Evolutionary conservation across 306 rosid species (phyloP), one percentile per base, ranked within the genome.

Genomic region (Medicago lupulina): DNA sequence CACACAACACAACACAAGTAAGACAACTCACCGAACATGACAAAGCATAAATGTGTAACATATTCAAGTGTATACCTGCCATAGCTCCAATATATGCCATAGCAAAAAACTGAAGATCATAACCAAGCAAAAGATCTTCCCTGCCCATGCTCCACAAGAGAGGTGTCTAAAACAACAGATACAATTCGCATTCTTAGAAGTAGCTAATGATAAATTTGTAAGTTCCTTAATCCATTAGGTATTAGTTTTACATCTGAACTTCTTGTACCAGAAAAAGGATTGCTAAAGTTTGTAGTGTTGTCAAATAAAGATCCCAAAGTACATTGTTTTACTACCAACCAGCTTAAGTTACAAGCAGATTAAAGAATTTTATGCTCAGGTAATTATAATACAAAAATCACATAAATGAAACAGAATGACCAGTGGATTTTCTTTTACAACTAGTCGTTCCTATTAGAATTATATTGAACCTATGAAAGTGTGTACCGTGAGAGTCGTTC

Each of bases 101-200:
- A 93, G 34, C 79, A 89, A 59, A 80, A 85, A 93, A 71, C 88
- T 92, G 55, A 87, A 74, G 68, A 91, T 81, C 98, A 94, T 89
- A 77, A 87, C 96, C 85, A 94, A 78, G 88, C 92, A 88, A 83
- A 91, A 91, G 57, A 91, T 87, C 83, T 94, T 91, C 62, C 97
- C 97, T 7, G 93, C 98, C 93, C 96, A 94, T 36, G 95, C 71
- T 80, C 98, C 98, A 75, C 96, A 90, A 1, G 84, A 84, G 74
- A 90, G 98, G 81, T 88, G 86, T 70, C 98, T 94, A 77, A 86
- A 62, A 71, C 50, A 84, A 67, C 23, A 44, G 7, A 80, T 49
- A 51, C 36, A 39, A 43, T 84, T 43, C 85, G 73, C 53, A 63
- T 14, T 47, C 19, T 19, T 41, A 39, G 9, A 53, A 75, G 44